Conservation (phyloP, 2,329 filamentous ascomycete genomes). For the Colletotrichum spinosum region DNA sequence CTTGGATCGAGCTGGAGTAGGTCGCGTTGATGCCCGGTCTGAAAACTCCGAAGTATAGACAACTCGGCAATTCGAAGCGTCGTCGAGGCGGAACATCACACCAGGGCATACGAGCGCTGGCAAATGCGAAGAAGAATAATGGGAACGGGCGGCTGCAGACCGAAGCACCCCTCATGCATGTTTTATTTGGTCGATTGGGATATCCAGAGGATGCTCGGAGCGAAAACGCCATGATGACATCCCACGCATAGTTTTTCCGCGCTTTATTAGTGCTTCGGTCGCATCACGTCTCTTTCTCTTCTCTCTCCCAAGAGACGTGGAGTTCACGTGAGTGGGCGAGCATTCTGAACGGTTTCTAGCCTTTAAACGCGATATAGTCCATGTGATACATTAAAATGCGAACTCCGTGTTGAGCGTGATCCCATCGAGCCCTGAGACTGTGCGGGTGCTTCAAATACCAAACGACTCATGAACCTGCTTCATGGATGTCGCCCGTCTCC, state of each 20-base stretch:
- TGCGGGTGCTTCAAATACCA: too few relatives aligned
- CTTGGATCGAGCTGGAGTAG: too few relatives aligned
- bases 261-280: constrained; percentile 16
- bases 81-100: neutral
- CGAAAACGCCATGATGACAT: constrained; percentile 30
- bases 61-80: neutral
- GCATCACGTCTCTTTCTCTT: constrained; percentile 12
- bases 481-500: too few relatives aligned
- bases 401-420: too few relatives aligned
- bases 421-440: too few relatives aligned
- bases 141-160: constrained; percentile 10
- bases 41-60: neutral
- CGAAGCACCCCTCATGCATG: constrained; percentile 11
- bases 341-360: too few relatives aligned
- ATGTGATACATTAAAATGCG: constrained; percentile 16
- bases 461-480: too few relatives aligned
- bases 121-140: constrained; percentile 6
- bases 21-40: too few relatives aligned
- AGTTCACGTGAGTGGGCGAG: too few relatives aligned
- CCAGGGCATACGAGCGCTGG: constrained; percentile 1
- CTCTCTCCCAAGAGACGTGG: constrained; percentile 7
- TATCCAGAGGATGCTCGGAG: constrained; percentile 36
- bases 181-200: constrained; percentile 29
- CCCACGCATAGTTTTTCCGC: constrained; percentile 33
- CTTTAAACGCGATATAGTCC: neutral